These are phyloP conservation scores for Musa acuminata DNA, from an alignment of 176 grass and related monocot species.

Conservation along the genomic window DNA sequence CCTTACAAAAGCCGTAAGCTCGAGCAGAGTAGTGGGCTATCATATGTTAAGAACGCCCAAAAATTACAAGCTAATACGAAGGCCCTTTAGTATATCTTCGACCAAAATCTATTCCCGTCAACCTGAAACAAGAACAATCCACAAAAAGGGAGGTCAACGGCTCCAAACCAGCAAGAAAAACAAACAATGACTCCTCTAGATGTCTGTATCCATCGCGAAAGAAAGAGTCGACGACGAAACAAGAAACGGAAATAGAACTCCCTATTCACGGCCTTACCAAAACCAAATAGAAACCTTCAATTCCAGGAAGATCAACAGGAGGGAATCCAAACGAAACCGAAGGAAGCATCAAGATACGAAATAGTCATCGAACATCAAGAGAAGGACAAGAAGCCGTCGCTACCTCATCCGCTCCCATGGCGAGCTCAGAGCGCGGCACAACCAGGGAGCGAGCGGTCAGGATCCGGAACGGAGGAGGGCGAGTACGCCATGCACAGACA, in stretches of 20 bases:
- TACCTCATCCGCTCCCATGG: background rate
- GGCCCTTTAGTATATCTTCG: background rate
- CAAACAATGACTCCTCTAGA: background rate
- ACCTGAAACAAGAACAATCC: background rate
- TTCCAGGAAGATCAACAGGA: background rate
- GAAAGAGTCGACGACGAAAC: background rate
- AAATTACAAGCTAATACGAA: background rate
- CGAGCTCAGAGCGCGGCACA: background rate
- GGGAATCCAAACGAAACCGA: background rate
- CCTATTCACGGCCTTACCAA: no score
- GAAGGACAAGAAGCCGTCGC: background rate
- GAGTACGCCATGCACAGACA: background rate
- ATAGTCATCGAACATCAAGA: no score
- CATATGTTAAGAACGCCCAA: background rate
- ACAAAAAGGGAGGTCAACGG: background rate
- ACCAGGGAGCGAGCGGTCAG: background rate
- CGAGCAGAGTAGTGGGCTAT: no score
- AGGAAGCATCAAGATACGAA: background rate
- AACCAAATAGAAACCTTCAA: no score
- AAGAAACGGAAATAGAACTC: background rate
- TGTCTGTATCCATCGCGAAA: background rate
- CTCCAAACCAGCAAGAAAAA: background rate
- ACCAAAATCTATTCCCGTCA: background rate
- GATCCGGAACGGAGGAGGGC: background rate
- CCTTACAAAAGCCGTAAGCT: no score